phyloP scores from a whole-genome alignment of 2,329 filamentous ascomycete species.

The Colletotrichum theobromicola region DNA sequence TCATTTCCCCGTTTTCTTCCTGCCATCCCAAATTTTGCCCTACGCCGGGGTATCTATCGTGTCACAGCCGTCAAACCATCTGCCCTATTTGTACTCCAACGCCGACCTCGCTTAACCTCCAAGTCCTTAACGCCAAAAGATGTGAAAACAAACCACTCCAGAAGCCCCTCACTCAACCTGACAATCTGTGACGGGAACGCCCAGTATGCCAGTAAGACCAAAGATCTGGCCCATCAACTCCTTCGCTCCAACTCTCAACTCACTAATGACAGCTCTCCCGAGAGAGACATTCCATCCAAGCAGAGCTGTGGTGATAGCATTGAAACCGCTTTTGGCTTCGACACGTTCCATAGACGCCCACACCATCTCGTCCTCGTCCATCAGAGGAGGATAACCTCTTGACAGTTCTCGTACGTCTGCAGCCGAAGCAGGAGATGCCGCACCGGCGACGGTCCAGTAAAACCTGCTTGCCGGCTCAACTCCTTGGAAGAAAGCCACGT shows the following conservation, averaged over 20 bases:
- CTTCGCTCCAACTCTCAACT: constrained; percentile 26
- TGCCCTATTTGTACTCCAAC: not conserved
- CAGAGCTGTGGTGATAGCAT: not conserved
- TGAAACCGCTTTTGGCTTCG: not conserved
- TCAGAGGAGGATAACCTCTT: not conserved
- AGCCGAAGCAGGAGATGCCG: not conserved
- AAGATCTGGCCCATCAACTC: constrained; percentile 28
- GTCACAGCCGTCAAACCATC: not conserved
- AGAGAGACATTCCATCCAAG: constrained; percentile 10
- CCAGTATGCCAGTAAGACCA: constrained; percentile 27
- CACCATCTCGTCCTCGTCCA: not conserved
- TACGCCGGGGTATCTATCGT: not conserved
- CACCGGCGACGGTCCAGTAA: constrained; percentile 27
- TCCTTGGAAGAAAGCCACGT: constrained; percentile 28
- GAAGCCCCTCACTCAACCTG: not conserved
- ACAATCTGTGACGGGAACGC: constrained; percentile 22
- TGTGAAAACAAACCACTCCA: not conserved
- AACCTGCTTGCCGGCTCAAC: constrained; percentile 27
- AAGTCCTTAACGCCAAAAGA: not conserved
- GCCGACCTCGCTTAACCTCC: not conserved
- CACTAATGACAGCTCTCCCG: constrained; percentile 10
- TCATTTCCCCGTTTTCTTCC: not conserved
- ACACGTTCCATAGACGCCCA: not conserved
- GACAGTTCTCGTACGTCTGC: not conserved
- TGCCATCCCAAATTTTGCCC: not conserved